Conservation (phyloP, 495 filamentous ascomycete species). For the Recurvomyces mirabilis region DNA sequence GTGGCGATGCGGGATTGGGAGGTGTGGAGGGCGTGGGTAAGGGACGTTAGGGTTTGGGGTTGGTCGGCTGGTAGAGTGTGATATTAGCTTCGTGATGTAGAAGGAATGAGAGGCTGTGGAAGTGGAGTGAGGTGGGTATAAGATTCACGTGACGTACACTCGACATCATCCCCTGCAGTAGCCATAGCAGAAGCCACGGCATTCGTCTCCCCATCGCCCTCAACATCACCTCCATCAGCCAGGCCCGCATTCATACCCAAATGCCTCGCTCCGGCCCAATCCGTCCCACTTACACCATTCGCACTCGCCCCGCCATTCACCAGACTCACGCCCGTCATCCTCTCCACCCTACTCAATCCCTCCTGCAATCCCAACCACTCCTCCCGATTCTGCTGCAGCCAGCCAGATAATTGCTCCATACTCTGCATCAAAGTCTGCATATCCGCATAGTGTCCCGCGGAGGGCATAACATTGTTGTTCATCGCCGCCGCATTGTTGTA, state of each 20-base stretch:
- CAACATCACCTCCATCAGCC: too few relatives aligned
- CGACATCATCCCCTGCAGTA: too few relatives aligned
- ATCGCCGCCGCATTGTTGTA: slow-evolving; percentile 4
- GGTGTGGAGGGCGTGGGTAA: slow-evolving; percentile 39
- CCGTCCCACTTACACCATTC: too few relatives aligned
- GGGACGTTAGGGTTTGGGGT: slow-evolving; percentile 6
- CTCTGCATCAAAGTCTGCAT: slow-evolving; percentile 21
- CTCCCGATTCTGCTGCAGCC: slow-evolving; percentile 19
- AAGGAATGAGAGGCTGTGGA: too few relatives aligned
- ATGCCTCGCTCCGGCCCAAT: too few relatives aligned
- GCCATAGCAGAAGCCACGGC: too few relatives aligned
- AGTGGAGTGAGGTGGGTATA: too few relatives aligned
- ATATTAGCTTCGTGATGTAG: background rate
- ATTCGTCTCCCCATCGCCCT: too few relatives aligned
- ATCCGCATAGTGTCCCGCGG: slow-evolving; percentile 17
- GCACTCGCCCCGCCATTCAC: too few relatives aligned
- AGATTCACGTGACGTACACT: too few relatives aligned
- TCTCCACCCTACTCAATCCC: slow-evolving; percentile 10
- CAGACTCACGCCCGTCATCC: too few relatives aligned
- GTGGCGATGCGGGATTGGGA: slow-evolving; percentile 33
- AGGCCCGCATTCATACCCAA: background rate
- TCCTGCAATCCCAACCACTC: slow-evolving; percentile 15
- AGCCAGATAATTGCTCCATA: slow-evolving; percentile 16
- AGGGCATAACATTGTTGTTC: slow-evolving; percentile 11
- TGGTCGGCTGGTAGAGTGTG: too few relatives aligned